Evolutionary conservation across 306 rosid species (phyloP).

Genomic region (Begonia masoniana): DNA sequence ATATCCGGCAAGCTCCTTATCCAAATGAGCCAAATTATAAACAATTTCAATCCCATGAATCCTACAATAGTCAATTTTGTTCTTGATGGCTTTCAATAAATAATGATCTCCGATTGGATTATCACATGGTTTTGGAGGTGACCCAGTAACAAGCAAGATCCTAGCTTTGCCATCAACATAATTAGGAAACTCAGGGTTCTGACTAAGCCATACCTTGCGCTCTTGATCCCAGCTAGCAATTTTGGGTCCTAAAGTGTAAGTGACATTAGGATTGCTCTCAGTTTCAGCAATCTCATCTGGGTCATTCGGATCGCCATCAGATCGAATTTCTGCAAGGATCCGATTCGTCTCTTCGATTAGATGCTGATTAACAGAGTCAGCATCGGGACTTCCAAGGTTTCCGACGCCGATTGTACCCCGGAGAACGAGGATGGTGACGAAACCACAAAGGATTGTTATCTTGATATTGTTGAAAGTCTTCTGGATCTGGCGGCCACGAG

Average conservation of each 20-base stretch:
- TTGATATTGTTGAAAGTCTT: slow-evolving; percentile 76
- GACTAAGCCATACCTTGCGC: slow-evolving; percentile 40
- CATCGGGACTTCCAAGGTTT: slow-evolving; percentile 36
- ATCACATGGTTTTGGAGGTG: slow-evolving; percentile 87
- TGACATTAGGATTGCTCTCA: slow-evolving; percentile 35
- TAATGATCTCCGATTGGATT: slow-evolving; percentile 85
- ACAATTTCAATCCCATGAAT: slow-evolving; percentile 91
- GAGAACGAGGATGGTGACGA: slow-evolving; percentile 79
- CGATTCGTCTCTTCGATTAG: slow-evolving; percentile 63
- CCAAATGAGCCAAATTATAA: slow-evolving; percentile 82
- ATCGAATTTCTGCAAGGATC: slow-evolving; percentile 81
- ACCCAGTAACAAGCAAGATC: slow-evolving; percentile 63
- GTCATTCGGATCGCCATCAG: slow-evolving; percentile 55
- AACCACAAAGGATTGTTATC: slow-evolving; percentile 77
- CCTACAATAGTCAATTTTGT: slow-evolving; percentile 85
- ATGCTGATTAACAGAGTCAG: slow-evolving; percentile 50
- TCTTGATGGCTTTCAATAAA: slow-evolving; percentile 62
- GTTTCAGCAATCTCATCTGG: slow-evolving; percentile 31
- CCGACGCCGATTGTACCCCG: slow-evolving; percentile 82
- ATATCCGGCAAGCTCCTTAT: slow-evolving; percentile 77
- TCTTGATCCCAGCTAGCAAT: slow-evolving; percentile 49
- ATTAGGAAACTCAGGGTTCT: slow-evolving; percentile 54
- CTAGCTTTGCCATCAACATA: slow-evolving; percentile 56
- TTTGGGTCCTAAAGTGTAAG: slow-evolving; percentile 65
- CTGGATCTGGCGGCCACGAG: slow-evolving; percentile 71